Conservation (phyloP, 805 yeast species). For the Kluyveromyces lactis region DNA sequence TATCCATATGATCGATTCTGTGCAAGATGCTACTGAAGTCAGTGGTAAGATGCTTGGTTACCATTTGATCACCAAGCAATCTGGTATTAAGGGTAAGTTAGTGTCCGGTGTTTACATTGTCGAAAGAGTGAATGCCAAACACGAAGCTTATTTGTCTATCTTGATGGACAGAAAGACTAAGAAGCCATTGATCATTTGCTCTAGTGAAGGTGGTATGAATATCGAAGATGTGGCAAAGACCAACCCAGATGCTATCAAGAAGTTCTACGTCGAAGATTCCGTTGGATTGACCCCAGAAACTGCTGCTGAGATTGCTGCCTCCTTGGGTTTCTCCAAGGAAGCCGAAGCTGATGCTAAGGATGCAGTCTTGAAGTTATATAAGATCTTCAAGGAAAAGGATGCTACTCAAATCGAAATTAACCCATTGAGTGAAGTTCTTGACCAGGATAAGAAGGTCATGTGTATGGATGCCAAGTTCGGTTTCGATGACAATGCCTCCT, state of each 20-base stretch:
- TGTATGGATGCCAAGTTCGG: slow-evolving; percentile 99
- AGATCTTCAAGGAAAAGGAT: slow-evolving; percentile 84
- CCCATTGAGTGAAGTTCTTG: slow-evolving; percentile 91
- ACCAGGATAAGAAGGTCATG: slow-evolving; percentile 61
- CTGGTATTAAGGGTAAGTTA: slow-evolving; percentile 94
- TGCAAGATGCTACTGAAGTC: slow-evolving; percentile 79
- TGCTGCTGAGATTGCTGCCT: slow-evolving; percentile 69
- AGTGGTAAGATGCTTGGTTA: slow-evolving; percentile 87
- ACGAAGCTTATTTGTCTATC: slow-evolving; percentile 93
- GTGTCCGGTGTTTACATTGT: slow-evolving; percentile 95
- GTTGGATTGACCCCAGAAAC: slow-evolving; percentile 71
- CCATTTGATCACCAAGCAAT: slow-evolving; percentile 94
- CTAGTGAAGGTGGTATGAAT: slow-evolving; percentile 99
- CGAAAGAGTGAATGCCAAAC: slow-evolving; percentile 86
- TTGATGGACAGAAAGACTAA: slow-evolving; percentile 90
- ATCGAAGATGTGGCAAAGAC: slow-evolving; percentile 96
- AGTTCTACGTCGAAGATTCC: slow-evolving; percentile 70
- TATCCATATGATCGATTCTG: slow-evolving; percentile 77
- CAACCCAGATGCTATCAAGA: slow-evolving; percentile 86
- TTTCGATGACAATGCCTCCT: slow-evolving; percentile 93
- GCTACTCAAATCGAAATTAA: slow-evolving; percentile 98
- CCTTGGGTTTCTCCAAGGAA: slow-evolving; percentile 69
- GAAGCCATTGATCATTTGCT: slow-evolving; percentile 88
- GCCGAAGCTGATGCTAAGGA: slow-evolving; percentile 84
- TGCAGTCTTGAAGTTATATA: slow-evolving; percentile 77